Percentiles rank a stretch among this genome's conserved stretches.
Evolutionary conservation across 805 yeast species (phyloP).

Genomic region (Ogataea methanolica): DNA sequence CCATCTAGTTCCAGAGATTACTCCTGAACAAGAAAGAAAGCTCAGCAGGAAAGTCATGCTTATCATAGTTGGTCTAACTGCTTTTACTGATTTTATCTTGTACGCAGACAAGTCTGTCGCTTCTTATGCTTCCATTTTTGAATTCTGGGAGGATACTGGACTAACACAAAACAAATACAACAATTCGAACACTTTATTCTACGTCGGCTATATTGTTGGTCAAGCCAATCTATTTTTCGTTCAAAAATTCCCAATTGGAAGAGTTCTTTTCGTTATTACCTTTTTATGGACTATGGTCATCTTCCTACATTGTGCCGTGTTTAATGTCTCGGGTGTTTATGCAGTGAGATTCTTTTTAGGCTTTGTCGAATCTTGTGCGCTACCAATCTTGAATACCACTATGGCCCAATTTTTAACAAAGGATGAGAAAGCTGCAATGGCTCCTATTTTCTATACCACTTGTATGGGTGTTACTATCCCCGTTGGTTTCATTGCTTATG

Average conservation of each 20-base stretch:
- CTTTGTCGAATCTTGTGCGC: conserved; percentile 40
- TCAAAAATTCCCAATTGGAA: conserved; percentile 40
- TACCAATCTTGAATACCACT: conserved; percentile 42
- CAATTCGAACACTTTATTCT: conserved; percentile 42
- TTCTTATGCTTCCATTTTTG: conserved; percentile 34
- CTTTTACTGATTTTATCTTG: conserved; percentile 13
- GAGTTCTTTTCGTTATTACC: conserved; percentile 31
- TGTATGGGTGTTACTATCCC: conserved; percentile 46
- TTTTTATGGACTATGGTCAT: conserved; percentile 39
- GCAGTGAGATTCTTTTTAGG: conserved; percentile 49
- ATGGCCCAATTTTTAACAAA: conserved; percentile 46
- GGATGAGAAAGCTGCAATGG: conserved; percentile 41
- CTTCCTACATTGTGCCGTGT: conserved; percentile 40
- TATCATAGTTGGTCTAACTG: conserved; percentile 17
- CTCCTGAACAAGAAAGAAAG: conserved; percentile 10
- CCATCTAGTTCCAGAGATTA: conserved; percentile 4
- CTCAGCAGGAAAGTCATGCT: conserved; percentile 8
- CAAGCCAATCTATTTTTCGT: conserved; percentile 39
- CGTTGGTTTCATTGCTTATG: conserved; percentile 35
- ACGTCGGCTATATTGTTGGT: conserved; percentile 43
- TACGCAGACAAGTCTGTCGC: conserved; percentile 36
- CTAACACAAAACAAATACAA: conserved; percentile 37
- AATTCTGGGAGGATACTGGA: conserved; percentile 40
- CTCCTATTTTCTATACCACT: conserved; percentile 49
- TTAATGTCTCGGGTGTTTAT: conserved; percentile 41